phyloP scores from a whole-genome alignment of 1,284 basidiomycete species.

The Trametes sp. region DNA sequence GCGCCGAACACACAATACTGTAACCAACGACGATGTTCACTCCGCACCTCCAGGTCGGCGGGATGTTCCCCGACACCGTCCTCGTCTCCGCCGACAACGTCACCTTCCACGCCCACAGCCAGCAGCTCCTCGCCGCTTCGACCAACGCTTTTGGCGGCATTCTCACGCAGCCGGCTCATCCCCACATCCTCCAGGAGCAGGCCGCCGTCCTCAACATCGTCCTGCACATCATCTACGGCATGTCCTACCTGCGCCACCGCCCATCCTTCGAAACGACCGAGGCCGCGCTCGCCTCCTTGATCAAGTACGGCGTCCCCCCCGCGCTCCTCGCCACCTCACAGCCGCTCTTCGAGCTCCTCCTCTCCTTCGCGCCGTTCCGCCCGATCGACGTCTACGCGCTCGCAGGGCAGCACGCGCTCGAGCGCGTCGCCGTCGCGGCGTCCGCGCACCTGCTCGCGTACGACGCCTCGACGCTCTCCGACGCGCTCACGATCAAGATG shows the following conservation, averaged over 20 bases:
- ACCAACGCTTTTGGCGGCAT: slow-evolving; percentile 40
- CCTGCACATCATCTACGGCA: slow-evolving; percentile 42
- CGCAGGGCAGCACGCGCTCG: slow-evolving; percentile 42
- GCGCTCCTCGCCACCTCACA: slow-evolving; percentile 20
- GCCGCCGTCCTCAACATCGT: slow-evolving; percentile 39
- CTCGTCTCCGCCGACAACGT: slow-evolving; percentile 71
- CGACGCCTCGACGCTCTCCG: slow-evolving; percentile 35
- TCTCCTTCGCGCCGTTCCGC: slow-evolving; percentile 36
- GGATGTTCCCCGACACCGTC: slow-evolving; percentile 59
- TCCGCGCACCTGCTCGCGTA: slow-evolving; percentile 44
- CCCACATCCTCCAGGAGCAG: background rate
- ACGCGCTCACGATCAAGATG: slow-evolving; percentile 38
- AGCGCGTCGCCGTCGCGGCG: slow-evolving; percentile 42
- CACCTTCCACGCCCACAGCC: slow-evolving; percentile 53
- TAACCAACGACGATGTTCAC: background rate
- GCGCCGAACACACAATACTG: background rate
- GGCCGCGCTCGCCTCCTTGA: slow-evolving; percentile 35
- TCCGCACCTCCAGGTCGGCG: slow-evolving; percentile 40
- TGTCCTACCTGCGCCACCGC: slow-evolving; percentile 36
- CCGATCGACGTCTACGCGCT: slow-evolving; percentile 46
- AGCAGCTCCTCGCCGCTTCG: slow-evolving; percentile 39
- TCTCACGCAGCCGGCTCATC: background rate
- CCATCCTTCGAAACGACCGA: slow-evolving; percentile 35
- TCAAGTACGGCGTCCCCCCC: slow-evolving; percentile 39
- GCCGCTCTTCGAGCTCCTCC: slow-evolving; percentile 38